phyloP scores from a whole-genome alignment of 208 protist genomes.

The Leishmania braziliensis region DNA sequence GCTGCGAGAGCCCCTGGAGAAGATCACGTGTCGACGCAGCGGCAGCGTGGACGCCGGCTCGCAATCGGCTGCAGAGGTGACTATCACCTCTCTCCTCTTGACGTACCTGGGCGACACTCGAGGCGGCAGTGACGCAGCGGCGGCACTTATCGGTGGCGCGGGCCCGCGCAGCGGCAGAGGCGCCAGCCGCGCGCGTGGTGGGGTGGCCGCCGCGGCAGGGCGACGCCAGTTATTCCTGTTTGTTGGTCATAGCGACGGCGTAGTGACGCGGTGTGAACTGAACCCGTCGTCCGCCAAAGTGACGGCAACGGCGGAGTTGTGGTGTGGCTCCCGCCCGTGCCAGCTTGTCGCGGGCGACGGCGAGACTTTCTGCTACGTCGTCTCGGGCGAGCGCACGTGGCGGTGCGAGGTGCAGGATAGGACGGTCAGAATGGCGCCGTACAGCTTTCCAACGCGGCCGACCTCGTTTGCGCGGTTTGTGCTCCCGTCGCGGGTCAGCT shows the following conservation, averaged over 20 bases:
- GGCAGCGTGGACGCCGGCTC: background rate
- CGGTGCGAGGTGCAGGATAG: constrained; percentile 67
- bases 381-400: constrained; percentile 68
- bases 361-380: constrained; percentile 70
- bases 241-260: constrained; percentile 73
- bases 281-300: constrained; percentile 62
- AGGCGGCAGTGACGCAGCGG: constrained; percentile 9
- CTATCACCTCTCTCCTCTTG: constrained; percentile 75
- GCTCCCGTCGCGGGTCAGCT: constrained; percentile 27
- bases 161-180: background rate
- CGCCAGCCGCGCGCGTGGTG: constrained; percentile 5
- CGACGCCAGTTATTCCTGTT: constrained; percentile 65
- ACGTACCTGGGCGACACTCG: constrained; percentile 59
- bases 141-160: constrained; percentile 18
- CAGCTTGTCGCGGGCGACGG: constrained; percentile 75
- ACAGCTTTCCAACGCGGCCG: constrained; percentile 65
- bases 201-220: constrained; percentile 2
- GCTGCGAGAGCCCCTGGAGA: constrained; percentile 73
- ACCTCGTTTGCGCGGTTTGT: constrained; percentile 66
- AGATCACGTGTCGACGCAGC: constrained; percentile 38
- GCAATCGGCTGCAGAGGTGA: constrained; percentile 7
- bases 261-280: constrained; percentile 69
- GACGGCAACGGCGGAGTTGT: constrained; percentile 45
- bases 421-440: constrained; percentile 65
- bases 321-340: constrained; percentile 62